phyloP scores from a whole-genome alignment of 2,329 filamentous ascomycete species.

The Bipolaris cookei region DNA sequence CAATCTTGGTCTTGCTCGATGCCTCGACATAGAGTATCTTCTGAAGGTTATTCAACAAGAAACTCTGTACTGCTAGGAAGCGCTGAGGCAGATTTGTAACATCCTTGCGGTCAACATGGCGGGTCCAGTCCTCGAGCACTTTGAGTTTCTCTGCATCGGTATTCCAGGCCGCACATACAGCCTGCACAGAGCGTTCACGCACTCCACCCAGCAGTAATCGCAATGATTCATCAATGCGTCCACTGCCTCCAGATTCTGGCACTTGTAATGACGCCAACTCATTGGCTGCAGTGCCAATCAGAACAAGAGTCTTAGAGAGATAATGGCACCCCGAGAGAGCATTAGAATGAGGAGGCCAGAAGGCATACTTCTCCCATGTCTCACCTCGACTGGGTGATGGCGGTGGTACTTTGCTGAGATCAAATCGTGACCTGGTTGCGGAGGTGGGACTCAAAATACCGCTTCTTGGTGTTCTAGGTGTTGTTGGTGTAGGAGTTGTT shows the following conservation, averaged over 20 bases:
- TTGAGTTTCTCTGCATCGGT: conserved; percentile 92
- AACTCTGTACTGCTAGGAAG: conserved; percentile 84
- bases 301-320: conserved; percentile 77
- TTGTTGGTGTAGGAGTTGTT: conserved; percentile 64
- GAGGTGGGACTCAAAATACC: conserved; percentile 65
- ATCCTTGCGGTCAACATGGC: conserved; percentile 79
- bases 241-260: conserved; percentile 61
- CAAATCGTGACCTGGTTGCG: conserved; percentile 80
- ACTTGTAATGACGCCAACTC: conserved; percentile 81
- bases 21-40: conserved; percentile 95
- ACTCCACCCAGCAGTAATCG: conserved; percentile 76
- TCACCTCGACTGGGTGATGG: conserved; percentile 78
- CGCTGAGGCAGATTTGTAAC: conserved; percentile 88
- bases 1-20: conserved; percentile 74
- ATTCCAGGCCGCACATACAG: conserved; percentile 90
- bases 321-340: conserved; percentile 92
- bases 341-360: conserved; percentile 94
- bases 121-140: conserved; percentile 90
- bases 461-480: conserved; percentile 64
- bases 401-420: conserved; percentile 76
- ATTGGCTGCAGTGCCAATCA: conserved; percentile 85
- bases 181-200: conserved; percentile 83
- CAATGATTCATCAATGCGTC: conserved; percentile 69
- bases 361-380: conserved; percentile 90
- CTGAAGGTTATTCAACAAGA: conserved; percentile 84